Percentiles rank a stretch among this genome's conserved stretches.
Conservation (phyloP, 768 basidiomycete genomes). For the Phylloporus sp. region DNA sequence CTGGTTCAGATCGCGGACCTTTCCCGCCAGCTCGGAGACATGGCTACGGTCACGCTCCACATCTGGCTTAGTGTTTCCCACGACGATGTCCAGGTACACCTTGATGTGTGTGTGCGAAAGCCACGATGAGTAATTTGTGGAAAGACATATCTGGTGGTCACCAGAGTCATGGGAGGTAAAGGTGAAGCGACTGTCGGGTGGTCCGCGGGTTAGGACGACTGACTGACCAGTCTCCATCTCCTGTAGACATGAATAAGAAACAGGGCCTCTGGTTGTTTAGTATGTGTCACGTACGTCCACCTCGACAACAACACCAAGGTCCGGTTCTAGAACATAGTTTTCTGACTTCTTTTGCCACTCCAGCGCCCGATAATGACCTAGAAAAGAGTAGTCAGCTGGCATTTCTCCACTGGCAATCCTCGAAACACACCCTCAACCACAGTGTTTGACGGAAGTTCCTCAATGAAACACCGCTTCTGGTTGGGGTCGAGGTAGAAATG, state of each 20-base stretch:
- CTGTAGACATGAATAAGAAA: conserved; percentile 36
- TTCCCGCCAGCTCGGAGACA: conserved; percentile 73
- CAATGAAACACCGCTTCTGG: conserved; percentile 92
- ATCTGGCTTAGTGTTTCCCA: conserved; percentile 85
- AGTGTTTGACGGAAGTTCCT: conserved; percentile 94
- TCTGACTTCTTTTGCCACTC: conserved; percentile 82
- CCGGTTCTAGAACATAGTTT: conserved; percentile 63
- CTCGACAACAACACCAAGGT: conserved; percentile 85
- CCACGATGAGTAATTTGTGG: conserved; percentile 90
- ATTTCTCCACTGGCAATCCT: not conserved
- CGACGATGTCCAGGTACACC: conserved; percentile 90
- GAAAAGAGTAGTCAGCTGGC: not conserved
- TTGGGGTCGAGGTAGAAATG: conserved; percentile 97
- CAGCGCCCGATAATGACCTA: conserved; percentile 89
- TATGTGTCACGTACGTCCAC: conserved; percentile 64
- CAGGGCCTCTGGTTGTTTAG: not conserved
- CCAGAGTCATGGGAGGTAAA: conserved; percentile 97
- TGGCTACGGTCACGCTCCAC: conserved; percentile 84
- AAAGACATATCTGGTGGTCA: conserved; percentile 96
- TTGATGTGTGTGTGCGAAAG: conserved; percentile 85
- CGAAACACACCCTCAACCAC: conserved; percentile 75
- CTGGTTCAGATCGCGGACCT: conserved; percentile 88
- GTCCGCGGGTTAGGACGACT: conserved; percentile 88
- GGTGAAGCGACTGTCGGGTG: conserved; percentile 88
- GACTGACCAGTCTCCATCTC: conserved; percentile 79